A percentile compares a stretch with the other conserved stretches of the same genome.
phyloP scores from a whole-genome alignment of 1,139 yeast species.

The Suhomyces coccinellae region DNA sequence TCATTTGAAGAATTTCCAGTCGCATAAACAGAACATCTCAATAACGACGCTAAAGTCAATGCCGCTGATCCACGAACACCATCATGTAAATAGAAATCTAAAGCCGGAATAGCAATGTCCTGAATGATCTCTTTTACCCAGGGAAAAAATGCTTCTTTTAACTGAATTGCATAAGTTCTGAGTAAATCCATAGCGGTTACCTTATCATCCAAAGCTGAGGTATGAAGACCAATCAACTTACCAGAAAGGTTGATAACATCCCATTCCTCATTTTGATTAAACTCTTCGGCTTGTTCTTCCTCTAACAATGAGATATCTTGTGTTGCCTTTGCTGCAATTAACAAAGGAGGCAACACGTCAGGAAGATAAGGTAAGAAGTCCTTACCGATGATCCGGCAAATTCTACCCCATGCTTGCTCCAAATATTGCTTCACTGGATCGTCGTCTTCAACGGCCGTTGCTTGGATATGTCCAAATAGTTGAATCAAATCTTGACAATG shows the following conservation, averaged over 20 bases:
- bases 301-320: constrained; percentile 88
- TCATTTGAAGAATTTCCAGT: constrained; percentile 58
- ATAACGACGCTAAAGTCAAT: constrained; percentile 73
- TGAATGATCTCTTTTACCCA: constrained; percentile 78
- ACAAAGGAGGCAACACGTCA: constrained; percentile 84
- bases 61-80: constrained; percentile 94
- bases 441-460: constrained; percentile 55
- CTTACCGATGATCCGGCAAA: constrained; percentile 80
- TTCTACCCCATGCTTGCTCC: constrained; percentile 96
- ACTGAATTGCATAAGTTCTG: constrained; percentile 81
- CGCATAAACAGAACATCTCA: constrained; percentile 67
- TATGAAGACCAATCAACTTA: constrained; percentile 90
- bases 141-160: constrained; percentile 79
- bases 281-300: constrained; percentile 83
- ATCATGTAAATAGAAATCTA: constrained; percentile 89
- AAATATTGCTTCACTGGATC: constrained; percentile 86
- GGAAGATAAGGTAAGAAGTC: constrained; percentile 88
- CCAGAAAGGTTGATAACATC: constrained; percentile 91
- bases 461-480: constrained; percentile 73
- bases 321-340: constrained; percentile 81
- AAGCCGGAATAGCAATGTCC: constrained; percentile 83
- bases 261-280: constrained; percentile 88
- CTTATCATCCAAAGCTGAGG: constrained; percentile 89
- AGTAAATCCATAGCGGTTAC: constrained; percentile 88
- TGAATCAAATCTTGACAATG: constrained; percentile 75